A percentile compares a stretch with the other conserved stretches of the same genome.
phyloP scores from a whole-genome alignment of 768 basidiomycete genomes.

The Lanmaoa rubissima region DNA sequence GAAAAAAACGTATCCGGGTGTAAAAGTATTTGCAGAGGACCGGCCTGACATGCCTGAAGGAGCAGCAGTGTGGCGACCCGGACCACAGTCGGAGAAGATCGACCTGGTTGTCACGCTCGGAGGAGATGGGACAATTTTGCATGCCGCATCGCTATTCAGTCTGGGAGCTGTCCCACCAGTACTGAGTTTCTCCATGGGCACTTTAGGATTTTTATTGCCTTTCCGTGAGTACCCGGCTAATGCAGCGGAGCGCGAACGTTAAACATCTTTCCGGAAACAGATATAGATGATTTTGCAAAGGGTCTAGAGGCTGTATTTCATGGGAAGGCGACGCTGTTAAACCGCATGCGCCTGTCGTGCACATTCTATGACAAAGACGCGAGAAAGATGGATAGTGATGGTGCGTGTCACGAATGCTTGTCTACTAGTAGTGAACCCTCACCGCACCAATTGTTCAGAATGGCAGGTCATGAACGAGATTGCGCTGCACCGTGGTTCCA shows the following conservation, averaged over 20 bases:
- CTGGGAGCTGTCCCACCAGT: slow-evolving; percentile 91
- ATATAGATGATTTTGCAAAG: slow-evolving; percentile 83
- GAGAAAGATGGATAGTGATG: slow-evolving; percentile 57
- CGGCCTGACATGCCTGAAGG: slow-evolving; percentile 62
- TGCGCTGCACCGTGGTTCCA: slow-evolving; percentile 86
- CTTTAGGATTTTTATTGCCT: slow-evolving; percentile 88
- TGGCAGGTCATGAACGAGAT: slow-evolving; percentile 99
- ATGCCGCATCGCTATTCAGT: slow-evolving; percentile 89
- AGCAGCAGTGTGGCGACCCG: slow-evolving; percentile 60
- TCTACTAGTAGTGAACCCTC: not conserved
- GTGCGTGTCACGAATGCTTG: slow-evolving; percentile 36
- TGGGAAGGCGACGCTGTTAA: slow-evolving; percentile 77
- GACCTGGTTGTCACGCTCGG: slow-evolving; percentile 90
- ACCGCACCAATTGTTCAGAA: slow-evolving; percentile 39
- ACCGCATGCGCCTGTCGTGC: slow-evolving; percentile 89
- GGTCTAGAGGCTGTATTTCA: slow-evolving; percentile 78
- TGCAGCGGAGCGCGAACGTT: not conserved
- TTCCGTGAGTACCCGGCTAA: slow-evolving; percentile 63
- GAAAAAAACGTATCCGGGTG: slow-evolving; percentile 53
- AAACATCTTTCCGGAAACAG: slow-evolving; percentile 38
- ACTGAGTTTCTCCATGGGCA: slow-evolving; percentile 66
- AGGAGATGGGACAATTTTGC: slow-evolving; percentile 93
- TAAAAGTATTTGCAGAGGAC: slow-evolving; percentile 66
- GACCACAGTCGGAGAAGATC: slow-evolving; percentile 57
- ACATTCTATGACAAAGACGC: slow-evolving; percentile 66